Evolutionary conservation across 495 filamentous ascomycete species (phyloP), one percentile per base, ranked within the genome.

Genomic region (Lasiosphaeria hispida): DNA sequence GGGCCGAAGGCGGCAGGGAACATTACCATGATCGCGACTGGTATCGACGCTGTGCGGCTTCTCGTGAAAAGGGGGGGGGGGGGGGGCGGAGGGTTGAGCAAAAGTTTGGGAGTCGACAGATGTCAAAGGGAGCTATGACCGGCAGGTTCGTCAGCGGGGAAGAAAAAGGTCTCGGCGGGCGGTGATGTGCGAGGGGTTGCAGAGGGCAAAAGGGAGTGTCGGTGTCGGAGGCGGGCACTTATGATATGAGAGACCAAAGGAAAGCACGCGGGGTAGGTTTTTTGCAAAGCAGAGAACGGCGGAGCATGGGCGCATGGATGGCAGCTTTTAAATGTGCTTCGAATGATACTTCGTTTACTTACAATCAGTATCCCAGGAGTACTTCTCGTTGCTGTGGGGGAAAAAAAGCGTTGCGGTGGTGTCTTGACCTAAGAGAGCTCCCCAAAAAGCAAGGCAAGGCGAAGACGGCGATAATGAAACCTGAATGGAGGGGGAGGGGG

Each of bases 401-500:
- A 34, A 50, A 50, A 50, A 50, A 19, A 37, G 49, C n/a, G 36
- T 39, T 39, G 37, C 19, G 49, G 49, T 40, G 49, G 45, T 13
- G 33, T 49, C 19, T 35, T 23, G 19, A 19, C 17, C 40, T 40
- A 30, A 30, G 23, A 30, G 23, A 30, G 35, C n/a, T 52, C 49
- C 10, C 34, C 35, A 52, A 55, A 48, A 41, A 48, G 42, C 40
- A 47, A 41, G 41, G 41, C 44, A n/a, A 17, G 18, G 43, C 14
- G 44, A 36, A 43, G 36, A 41, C 15, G 30, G 52, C 43, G 62
- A 60, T 55, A 64, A 61, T 57, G 53, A 61, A 69, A 67, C 62
- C 44, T 59, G 60, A 45, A 63, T 61, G 64, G 62, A 58, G 63
- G 64, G 60, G 60, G 57, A 52, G 52, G 57, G 53, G 66, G 60